Evolutionary conservation across 169 alveolate genomes (phyloP), one percentile per base, ranked within the genome.

Genomic region (Plasmodium malariae): DNA sequence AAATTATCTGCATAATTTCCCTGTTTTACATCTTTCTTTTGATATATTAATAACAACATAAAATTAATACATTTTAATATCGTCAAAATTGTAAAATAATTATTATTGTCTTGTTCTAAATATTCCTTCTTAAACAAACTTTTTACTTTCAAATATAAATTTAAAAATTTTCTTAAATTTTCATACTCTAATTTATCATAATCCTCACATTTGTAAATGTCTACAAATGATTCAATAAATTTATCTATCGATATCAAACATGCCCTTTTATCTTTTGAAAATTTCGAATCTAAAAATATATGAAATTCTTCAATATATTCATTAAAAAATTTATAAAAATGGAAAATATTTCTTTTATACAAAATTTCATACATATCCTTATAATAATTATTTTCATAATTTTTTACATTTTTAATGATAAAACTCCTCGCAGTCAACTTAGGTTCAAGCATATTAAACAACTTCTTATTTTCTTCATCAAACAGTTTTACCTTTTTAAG

Each of bases 271-370:
- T 83, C 91, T 26, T 67, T 83, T 59, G 43, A 30, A 57, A 67
- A 65, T 48, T 68, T 34, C 28, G 83, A 83, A 32, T 45, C 73
- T 21, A 83, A 19, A 67, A 83, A 83, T 19, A 40, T 32, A 28
- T 34, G 28, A 59, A 83, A 83, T 70, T 83, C 85, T 67, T 83
- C 71, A 30, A 83, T 49, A 70, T 67, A 83, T n/a, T 57, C 85
- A 54, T 57, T 83, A 67, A 83, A 83, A 67, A 65, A 83, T 83
- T 45, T 83, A 70, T 83, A 83, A 65, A 83, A 83, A 45, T 83
- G 91, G 36, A 83, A 83, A 12, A 30, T 83, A 32, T 67, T 67
- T 51, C 83, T 65, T 57, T 67, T 67, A 19, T 83, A 65, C 54
- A 83, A 45, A 12, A 67, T 83, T n/a, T 67, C 57, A 59, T 67